Percentiles rank a stretch among this genome's conserved stretches.
These are phyloP conservation scores for Remersonia thermophila DNA, from an alignment of 2,329 filamentous ascomycete species.

Conservation along the genomic window DNA sequence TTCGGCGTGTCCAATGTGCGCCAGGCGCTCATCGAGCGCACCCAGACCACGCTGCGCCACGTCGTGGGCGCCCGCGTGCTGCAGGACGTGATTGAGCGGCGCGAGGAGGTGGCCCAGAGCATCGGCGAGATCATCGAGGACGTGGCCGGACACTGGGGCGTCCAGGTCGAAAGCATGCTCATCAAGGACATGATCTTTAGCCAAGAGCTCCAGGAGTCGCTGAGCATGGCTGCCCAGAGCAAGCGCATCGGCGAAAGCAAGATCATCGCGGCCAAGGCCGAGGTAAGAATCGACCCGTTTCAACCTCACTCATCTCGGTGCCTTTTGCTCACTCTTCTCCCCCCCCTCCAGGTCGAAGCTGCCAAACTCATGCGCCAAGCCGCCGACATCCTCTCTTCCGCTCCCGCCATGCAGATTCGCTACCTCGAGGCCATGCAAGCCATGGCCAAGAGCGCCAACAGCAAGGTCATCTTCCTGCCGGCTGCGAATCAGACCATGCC, in stretches of 20 bases:
- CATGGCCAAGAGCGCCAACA: constrained; percentile 89
- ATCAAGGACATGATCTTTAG: constrained; percentile 99
- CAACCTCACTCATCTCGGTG: constrained; percentile 22
- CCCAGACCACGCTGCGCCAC: constrained; percentile 92
- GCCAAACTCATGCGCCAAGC: constrained; percentile 90
- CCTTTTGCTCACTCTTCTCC: background rate
- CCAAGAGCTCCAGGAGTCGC: constrained; percentile 84
- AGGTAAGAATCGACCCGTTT: too few relatives aligned
- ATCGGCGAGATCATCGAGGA: constrained; percentile 97
- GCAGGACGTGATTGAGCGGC: constrained; percentile 95
- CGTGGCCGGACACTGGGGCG: constrained; percentile 86
- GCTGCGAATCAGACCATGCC: constrained; percentile 50
- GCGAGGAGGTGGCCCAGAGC: constrained; percentile 89
- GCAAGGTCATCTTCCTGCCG: constrained; percentile 77
- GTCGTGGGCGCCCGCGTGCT: constrained; percentile 91
- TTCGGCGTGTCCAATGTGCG: constrained; percentile 93
- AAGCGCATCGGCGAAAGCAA: constrained; percentile 98
- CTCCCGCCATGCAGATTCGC: constrained; percentile 94
- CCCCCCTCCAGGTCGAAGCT: constrained; percentile 54
- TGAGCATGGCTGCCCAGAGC: constrained; percentile 96
- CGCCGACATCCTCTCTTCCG: constrained; percentile 81
- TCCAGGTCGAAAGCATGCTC: constrained; percentile 93
- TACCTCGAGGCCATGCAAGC: constrained; percentile 98
- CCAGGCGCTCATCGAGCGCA: constrained; percentile 93
- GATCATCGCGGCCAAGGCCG: constrained; percentile 91